Percentiles rank a stretch among this genome's conserved stretches.
These are phyloP conservation scores for Opeltia flavorubescens DNA, from an alignment of 495 filamentous ascomycete genomes.

Conservation along the genomic window DNA sequence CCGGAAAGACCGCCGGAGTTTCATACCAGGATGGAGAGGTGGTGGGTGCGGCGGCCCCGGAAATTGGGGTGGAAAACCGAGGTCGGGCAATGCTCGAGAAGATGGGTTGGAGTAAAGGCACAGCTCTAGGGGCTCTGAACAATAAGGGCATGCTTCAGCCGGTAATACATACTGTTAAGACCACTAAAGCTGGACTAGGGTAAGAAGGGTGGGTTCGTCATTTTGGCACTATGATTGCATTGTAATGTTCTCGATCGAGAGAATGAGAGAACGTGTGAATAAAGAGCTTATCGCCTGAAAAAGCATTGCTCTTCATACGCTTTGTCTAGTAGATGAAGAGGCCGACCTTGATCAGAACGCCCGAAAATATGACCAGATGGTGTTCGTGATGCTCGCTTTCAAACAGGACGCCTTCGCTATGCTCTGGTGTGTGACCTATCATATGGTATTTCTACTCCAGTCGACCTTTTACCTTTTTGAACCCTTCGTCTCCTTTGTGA, in stretches of 20 bases:
- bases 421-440: not conserved
- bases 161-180: conserved; percentile 79
- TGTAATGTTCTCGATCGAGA: too few species aligned
- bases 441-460: not conserved
- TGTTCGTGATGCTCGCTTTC: conserved; percentile 4
- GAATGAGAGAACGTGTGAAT: too few species aligned
- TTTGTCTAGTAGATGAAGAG: not conserved
- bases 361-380: conserved; percentile 1
- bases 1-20: conserved; percentile 29
- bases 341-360: not conserved
- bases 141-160: conserved; percentile 83
- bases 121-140: conserved; percentile 64
- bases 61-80: conserved; percentile 69
- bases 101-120: conserved; percentile 92
- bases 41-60: conserved; percentile 71
- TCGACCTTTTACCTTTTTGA: conserved; percentile 18
- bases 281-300: too few species aligned
- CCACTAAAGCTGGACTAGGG: conserved; percentile 69
- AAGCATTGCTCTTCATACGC: not conserved
- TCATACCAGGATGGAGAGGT: conserved; percentile 76
- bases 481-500: conserved; percentile 19
- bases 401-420: not conserved
- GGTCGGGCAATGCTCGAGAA: conserved; percentile 86
- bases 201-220: too few species aligned
- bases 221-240: too few species aligned